Base-by-base conservation (phyloP, 2,329 filamentous ascomycete species). In the Xylariaceae sp. region DNA sequence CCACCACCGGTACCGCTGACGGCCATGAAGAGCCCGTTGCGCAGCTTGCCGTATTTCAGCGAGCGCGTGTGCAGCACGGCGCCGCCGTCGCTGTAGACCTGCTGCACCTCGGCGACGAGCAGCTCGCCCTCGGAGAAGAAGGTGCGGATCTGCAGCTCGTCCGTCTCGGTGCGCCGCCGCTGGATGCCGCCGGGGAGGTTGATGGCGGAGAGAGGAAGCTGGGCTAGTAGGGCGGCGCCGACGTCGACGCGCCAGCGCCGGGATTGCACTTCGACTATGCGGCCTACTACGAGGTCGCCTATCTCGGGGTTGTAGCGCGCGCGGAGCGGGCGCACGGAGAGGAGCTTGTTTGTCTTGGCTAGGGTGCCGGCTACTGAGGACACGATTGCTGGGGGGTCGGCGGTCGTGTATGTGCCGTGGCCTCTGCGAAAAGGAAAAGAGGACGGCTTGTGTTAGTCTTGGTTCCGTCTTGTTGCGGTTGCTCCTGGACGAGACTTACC, bases 41-140 rank as follows among this genome's bases (percentile, higher is more conserved):
- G 79, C 65, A 99, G 77, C 75, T 99, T 99, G 42, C 94, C 94
- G 72, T 97, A 99, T 69, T 92, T 92, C 67, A 97, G 74, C 60
- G 84, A 88, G 56, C 94, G 84, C 8, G 94, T 97, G 74, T 99
- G 94, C 67, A 99, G 76, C 54, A 86, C 86, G 0, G 94, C 92
- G 1, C 84, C 86, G 54, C 92, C 92, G 72, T 97, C 92, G 54
- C 84, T 80, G 70, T 91, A 89, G 51, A 99, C 77, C 63, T 84
- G 83, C 78, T 99, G 94, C 51, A 99, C 94, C 74, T 99, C 94
- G 1, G 94, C 94, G 16, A 97, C 89, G 15, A 99, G 76, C 49
- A 99, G 75, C 69, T 99, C 94, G 12, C 94, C 94, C 72, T 99
- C 94, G 51, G 87, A 86, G 74, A 99, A 97, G 73, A 96, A 99